phyloP scores from a whole-genome alignment of 257 asterid genomes.

The Gentiana macrophylla region DNA sequence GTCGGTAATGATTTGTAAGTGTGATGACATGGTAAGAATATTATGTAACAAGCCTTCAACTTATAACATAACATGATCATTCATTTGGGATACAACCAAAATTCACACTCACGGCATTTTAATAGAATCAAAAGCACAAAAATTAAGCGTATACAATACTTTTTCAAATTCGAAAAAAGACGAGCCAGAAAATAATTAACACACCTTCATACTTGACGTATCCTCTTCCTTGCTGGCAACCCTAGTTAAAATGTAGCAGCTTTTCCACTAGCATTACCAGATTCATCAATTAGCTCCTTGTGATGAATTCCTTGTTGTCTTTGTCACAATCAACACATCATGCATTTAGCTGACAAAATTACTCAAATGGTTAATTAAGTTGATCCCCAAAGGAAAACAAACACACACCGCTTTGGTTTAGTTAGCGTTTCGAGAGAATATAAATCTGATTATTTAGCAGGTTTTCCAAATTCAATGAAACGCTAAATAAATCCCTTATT shows the following conservation, averaged over 20 bases:
- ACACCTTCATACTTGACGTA: conserved; percentile 36
- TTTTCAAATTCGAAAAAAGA: background rate
- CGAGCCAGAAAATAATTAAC: too few species aligned
- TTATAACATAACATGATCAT: background rate
- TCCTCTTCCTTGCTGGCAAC: conserved; percentile 13
- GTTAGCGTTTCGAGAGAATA: background rate
- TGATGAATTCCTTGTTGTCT: conserved; percentile 22
- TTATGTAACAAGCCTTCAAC: background rate
- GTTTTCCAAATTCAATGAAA: background rate
- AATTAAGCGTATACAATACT: conserved; percentile 3
- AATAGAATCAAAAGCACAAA: background rate
- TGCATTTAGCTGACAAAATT: conserved; percentile 42
- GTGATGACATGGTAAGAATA: background rate
- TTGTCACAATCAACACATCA: conserved; percentile 36
- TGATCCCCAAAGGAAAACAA: background rate
- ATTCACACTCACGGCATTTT: background rate
- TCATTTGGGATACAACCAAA: background rate
- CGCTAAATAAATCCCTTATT: background rate
- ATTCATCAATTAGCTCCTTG: conserved; percentile 28
- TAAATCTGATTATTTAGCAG: background rate
- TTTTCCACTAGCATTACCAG: conserved; percentile 24
- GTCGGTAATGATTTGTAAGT: background rate
- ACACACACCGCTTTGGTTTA: background rate
- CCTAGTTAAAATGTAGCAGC: conserved; percentile 24
- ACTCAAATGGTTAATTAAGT: background rate